Conservation (phyloP, 305 asterid genomes). For the Rubia tinctorum region DNA sequence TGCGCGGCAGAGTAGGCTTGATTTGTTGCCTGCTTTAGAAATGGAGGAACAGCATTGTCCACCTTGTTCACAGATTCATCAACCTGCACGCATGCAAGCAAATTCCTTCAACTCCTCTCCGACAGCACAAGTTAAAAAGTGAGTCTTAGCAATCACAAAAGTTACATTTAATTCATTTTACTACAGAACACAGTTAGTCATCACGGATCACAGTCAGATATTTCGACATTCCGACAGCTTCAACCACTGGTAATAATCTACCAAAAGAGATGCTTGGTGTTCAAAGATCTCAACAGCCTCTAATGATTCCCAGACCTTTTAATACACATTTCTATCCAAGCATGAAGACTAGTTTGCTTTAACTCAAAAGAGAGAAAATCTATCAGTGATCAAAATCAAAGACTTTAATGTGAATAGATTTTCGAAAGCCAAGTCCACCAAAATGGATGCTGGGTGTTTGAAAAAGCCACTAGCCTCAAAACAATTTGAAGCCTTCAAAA, state of each 20-base stretch:
- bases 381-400: too few species aligned
- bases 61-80: constrained; percentile 72
- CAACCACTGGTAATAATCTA: not conserved
- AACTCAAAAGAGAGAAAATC: too few species aligned
- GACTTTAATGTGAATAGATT: too few species aligned
- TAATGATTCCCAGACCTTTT: too few species aligned
- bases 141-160: not conserved
- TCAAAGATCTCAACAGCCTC: too few species aligned
- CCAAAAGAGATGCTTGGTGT: too few species aligned
- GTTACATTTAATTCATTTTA: not conserved
- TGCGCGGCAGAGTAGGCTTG: constrained; percentile 53
- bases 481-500: too few species aligned
- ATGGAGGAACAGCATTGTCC: constrained; percentile 59
- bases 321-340: too few species aligned
- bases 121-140: not conserved
- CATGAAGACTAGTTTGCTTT: too few species aligned
- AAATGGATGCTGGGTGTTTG: too few species aligned
- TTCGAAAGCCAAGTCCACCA: too few species aligned
- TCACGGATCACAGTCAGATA: not conserved
- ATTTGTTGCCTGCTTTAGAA: constrained; percentile 44
- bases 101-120: not conserved
- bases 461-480: too few species aligned
- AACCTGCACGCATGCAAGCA: constrained; percentile 36
- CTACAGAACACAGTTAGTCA: not conserved
- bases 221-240: not conserved